Evolutionary conservation across 176 grass and related monocot genomes (phyloP).

Genomic region (Eremochloa ophiuroides): DNA sequence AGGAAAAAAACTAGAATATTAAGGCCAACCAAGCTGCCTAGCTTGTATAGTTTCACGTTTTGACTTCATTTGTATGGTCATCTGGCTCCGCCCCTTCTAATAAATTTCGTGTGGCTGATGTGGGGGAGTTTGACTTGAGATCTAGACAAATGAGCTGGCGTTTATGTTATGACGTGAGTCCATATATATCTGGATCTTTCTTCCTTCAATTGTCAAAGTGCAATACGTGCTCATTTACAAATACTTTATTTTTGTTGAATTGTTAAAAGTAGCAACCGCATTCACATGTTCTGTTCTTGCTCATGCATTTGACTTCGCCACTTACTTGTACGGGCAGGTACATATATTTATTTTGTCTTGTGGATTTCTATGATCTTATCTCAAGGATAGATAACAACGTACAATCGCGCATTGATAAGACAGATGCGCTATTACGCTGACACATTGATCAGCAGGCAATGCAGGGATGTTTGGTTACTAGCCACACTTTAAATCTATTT

Average conservation of each 20-base stretch:
- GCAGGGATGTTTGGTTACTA: too few relatives aligned
- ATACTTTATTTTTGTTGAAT: neutral
- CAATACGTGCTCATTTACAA: neutral
- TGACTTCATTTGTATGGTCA: neutral
- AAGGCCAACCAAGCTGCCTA: neutral
- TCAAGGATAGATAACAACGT: neutral
- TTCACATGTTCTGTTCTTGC: neutral
- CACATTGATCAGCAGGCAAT: neutral
- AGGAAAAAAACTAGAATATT: neutral
- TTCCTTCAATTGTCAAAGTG: neutral
- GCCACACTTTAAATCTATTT: too few relatives aligned
- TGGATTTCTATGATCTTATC: neutral
- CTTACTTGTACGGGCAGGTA: slow-evolving; percentile 1
- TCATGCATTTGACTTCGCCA: neutral
- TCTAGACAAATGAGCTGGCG: slow-evolving; percentile 9
- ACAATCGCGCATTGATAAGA: slow-evolving; percentile 11
- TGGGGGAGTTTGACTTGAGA: slow-evolving; percentile 8
- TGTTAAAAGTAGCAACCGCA: neutral
- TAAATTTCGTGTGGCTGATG: neutral
- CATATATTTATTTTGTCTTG: neutral
- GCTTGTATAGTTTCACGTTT: neutral
- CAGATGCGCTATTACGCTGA: slow-evolving; percentile 3
- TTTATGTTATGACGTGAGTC: neutral
- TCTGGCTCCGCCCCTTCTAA: neutral
- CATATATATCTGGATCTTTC: neutral